Percentiles rank a stretch among this genome's conserved stretches.
phyloP scores from a whole-genome alignment of 2,329 filamentous ascomycete species.

The Pestalotiopsis sp. region DNA sequence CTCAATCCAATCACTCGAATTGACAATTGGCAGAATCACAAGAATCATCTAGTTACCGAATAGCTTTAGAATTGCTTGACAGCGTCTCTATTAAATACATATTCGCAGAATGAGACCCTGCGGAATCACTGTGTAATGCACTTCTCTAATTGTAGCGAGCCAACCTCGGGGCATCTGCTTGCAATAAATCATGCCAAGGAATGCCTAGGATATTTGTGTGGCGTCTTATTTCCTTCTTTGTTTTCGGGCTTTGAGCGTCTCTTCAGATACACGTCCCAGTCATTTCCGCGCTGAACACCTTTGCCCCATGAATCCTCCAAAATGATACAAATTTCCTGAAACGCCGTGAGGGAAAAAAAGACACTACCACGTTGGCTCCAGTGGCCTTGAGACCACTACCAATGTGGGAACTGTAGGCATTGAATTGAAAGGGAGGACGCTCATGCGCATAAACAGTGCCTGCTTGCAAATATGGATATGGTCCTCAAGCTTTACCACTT shows the following conservation, averaged over 20 bases:
- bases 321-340: neutral
- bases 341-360: neutral
- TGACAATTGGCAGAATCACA: neutral
- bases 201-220: conserved; percentile 2
- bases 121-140: neutral
- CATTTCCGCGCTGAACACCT: conserved; percentile 23
- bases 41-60: neutral
- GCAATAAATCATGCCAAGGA: neutral
- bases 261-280: conserved; percentile 32
- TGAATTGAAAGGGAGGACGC: neutral
- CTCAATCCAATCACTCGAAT: too few relatives aligned
- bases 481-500: neutral
- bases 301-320: conserved; percentile 14
- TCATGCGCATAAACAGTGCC: neutral
- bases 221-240: neutral
- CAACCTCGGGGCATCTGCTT: neutral
- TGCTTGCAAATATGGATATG: neutral
- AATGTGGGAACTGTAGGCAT: neutral
- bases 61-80: neutral
- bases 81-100: neutral
- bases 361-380: neutral
- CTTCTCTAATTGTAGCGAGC: neutral
- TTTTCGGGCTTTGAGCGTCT: conserved; percentile 1
- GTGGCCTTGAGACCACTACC: neutral
- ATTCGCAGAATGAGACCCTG: neutral